phyloP scores from a whole-genome alignment of 768 basidiomycete genomes.

The Naematelia aurantialba region DNA sequence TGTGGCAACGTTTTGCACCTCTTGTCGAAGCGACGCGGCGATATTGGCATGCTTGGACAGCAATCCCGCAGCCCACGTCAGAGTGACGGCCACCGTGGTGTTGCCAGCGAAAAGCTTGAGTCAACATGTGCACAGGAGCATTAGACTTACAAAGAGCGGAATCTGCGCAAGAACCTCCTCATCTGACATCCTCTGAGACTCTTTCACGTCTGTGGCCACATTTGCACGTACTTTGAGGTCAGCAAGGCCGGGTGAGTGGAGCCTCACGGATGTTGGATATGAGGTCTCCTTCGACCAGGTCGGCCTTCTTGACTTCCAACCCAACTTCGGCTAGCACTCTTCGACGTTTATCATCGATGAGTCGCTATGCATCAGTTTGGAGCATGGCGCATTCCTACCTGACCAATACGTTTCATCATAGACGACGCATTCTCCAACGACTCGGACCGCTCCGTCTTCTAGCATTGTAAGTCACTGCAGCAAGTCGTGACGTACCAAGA shows the following conservation, averaged over 20 bases:
- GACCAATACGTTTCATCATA: not conserved
- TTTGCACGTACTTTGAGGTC: slow-evolving; percentile 69
- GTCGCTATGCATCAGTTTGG: not conserved
- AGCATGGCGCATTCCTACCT: not conserved
- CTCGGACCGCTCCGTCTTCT: not conserved
- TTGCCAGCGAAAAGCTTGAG: slow-evolving; percentile 56
- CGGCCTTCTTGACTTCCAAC: slow-evolving; percentile 28
- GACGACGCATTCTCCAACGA: not conserved
- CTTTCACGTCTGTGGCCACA: slow-evolving; percentile 55
- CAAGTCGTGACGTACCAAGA: not conserved
- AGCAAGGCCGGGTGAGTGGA: slow-evolving; percentile 51
- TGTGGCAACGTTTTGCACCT: slow-evolving; percentile 54
- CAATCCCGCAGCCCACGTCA: slow-evolving; percentile 78
- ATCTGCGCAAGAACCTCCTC: slow-evolving; percentile 55
- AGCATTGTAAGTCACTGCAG: not conserved
- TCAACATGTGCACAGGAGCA: not conserved
- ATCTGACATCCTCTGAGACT: slow-evolving; percentile 69
- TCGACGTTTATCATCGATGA: not conserved
- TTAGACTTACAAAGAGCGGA: not conserved
- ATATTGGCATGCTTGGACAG: slow-evolving; percentile 64
- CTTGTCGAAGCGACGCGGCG: slow-evolving; percentile 66
- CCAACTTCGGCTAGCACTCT: not conserved
- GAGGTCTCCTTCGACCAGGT: slow-evolving; percentile 1
- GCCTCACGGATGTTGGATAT: slow-evolving; percentile 60
- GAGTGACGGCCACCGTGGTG: slow-evolving; percentile 70